These are phyloP conservation scores for Penicillium chermesinum DNA, from an alignment of 495 filamentous ascomycete genomes.

Conservation along the genomic window DNA sequence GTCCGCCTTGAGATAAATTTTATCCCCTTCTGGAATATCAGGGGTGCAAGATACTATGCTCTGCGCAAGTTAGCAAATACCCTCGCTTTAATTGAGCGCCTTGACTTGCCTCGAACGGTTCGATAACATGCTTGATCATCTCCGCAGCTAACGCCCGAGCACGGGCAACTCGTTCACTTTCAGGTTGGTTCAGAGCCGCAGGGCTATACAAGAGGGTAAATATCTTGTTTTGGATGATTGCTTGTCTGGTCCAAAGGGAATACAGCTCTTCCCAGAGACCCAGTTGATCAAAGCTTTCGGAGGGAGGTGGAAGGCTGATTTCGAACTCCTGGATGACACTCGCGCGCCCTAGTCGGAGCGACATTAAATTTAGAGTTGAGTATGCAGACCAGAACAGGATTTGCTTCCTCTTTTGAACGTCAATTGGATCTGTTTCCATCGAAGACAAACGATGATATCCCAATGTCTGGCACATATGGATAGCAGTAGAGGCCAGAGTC, in stretches of 20 bases:
- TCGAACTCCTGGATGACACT: conserved; percentile 61
- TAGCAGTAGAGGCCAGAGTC: conserved; percentile 53
- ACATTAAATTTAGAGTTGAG: conserved; percentile 54
- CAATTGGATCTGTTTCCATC: conserved; percentile 41
- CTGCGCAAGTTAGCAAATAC: conserved; percentile 12
- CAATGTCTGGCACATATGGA: conserved; percentile 56
- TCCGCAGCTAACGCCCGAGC: conserved; percentile 30
- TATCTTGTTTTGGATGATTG: conserved; percentile 50
- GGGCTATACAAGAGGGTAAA: conserved; percentile 61
- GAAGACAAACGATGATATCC: conserved; percentile 57
- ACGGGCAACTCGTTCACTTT: conserved; percentile 36
- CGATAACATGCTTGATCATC: conserved; percentile 28
- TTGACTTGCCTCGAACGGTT: conserved; percentile 29
- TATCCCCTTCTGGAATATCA: conserved; percentile 25
- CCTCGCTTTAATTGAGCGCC: neutral
- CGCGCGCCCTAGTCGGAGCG: conserved; percentile 59
- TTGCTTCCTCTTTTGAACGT: conserved; percentile 32
- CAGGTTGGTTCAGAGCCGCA: conserved; percentile 46
- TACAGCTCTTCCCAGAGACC: conserved; percentile 27
- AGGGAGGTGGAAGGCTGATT: conserved; percentile 45
- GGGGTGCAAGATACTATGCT: conserved; percentile 7
- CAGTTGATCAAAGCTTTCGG: conserved; percentile 22
- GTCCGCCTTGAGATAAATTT: conserved; percentile 50
- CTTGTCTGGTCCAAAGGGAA: conserved; percentile 46
- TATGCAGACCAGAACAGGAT: conserved; percentile 61